Conservation (phyloP, 352 stramenopile species). For the Globisporangium rhizosaccharum region DNA sequence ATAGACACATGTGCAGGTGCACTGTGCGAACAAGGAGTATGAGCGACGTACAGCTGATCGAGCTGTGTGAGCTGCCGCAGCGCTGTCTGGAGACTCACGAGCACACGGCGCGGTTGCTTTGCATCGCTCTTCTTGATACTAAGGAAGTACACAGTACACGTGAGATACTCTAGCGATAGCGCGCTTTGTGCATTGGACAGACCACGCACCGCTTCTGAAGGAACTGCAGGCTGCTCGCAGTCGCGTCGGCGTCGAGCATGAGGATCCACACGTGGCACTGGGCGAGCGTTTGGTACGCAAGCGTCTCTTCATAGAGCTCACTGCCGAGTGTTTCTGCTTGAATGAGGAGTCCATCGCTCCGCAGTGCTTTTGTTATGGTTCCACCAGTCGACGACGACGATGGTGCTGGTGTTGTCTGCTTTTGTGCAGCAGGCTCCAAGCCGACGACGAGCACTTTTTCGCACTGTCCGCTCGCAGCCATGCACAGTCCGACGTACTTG, state of each 20-base stretch:
- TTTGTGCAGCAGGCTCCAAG: conserved; percentile 1
- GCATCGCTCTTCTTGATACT: conserved; percentile 19
- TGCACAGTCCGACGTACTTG: conserved; percentile 52
- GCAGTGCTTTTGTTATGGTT: conserved; percentile 19
- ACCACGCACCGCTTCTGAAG: conserved; percentile 36
- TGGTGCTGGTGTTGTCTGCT: conserved; percentile 1
- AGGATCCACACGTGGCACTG: conserved; percentile 63
- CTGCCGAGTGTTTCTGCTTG: conserved; percentile 17
- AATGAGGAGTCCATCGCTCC: conserved; percentile 45
- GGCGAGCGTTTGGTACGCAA: conserved; percentile 27
- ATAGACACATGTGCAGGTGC: background rate
- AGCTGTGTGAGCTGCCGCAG: conserved; percentile 53
- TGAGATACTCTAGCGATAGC: background rate
- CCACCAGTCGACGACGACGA: background rate
- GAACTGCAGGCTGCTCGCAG: conserved; percentile 27
- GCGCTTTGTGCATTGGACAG: background rate
- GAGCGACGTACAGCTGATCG: conserved; percentile 34
- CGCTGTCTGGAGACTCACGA: conserved; percentile 61
- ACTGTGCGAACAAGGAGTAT: background rate
- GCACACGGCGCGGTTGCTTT: conserved; percentile 35
- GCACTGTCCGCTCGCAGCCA: conserved; percentile 43
- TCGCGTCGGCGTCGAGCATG: conserved; percentile 43
- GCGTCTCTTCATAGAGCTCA: conserved; percentile 33
- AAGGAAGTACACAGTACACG: background rate
- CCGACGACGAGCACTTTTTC: conserved; percentile 41